A percentile compares a stretch with the other conserved stretches of the same genome.
Evolutionary conservation across 1,284 basidiomycete species (phyloP).

Genomic region (Ustilago tritici): DNA sequence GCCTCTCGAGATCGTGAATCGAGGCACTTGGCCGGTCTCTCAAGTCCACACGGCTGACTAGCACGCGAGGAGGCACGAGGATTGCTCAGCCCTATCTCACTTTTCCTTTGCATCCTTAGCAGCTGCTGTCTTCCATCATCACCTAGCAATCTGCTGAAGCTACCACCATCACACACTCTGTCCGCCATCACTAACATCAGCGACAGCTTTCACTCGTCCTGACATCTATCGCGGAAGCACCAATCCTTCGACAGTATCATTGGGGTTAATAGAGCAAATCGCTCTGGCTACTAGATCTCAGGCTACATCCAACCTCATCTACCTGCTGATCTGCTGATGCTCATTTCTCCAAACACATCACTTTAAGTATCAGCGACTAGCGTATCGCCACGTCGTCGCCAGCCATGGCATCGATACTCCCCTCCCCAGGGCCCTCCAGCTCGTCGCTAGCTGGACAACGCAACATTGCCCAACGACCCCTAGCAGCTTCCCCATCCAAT

Average conservation of each 20-base stretch:
- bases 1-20: neutral
- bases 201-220: neutral
- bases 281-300: neutral
- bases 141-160: neutral
- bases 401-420: slow-evolving; percentile 31
- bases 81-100: slow-evolving; percentile 16
- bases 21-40: slow-evolving; percentile 21
- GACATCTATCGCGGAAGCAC: neutral
- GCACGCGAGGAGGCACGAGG: neutral
- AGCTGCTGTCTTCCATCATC: neutral
- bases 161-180: neutral
- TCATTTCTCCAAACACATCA: neutral
- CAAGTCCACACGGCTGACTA: neutral
- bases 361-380: neutral
- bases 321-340: neutral
- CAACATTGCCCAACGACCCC: slow-evolving; percentile 19
- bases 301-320: neutral
- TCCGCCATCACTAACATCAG: neutral
- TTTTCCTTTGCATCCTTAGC: slow-evolving; percentile 8
- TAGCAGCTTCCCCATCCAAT: slow-evolving; percentile 15
- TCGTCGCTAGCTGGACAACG: slow-evolving; percentile 23
- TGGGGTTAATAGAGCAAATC: neutral
- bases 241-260: neutral
- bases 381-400: slow-evolving; percentile 25
- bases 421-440: slow-evolving; percentile 19